A percentile compares a stretch with the other conserved stretches of the same genome.
Evolutionary conservation across 768 basidiomycete species (phyloP).

Genomic region (Mycena galericulata): DNA sequence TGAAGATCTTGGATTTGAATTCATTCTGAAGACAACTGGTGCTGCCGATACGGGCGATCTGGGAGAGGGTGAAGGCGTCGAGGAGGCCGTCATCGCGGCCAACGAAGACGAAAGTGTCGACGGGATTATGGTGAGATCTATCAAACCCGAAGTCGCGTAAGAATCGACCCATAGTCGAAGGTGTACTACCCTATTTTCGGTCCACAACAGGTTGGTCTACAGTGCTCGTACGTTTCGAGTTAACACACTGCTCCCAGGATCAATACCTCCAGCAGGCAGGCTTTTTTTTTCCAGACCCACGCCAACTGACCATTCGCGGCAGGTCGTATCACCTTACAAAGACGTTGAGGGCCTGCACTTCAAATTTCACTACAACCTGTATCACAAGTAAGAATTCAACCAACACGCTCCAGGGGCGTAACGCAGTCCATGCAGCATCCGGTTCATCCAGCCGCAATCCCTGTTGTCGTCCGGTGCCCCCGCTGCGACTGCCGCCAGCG

Average conservation of each 20-base stretch:
- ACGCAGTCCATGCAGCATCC: conserved; percentile 71
- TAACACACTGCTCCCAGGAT: conserved; percentile 63
- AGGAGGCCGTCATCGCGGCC: conserved; percentile 95
- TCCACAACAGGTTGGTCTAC: conserved; percentile 75
- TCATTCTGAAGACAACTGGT: conserved; percentile 81
- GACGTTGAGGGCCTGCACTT: conserved; percentile 98
- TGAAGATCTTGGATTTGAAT: conserved; percentile 87
- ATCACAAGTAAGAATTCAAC: conserved; percentile 81
- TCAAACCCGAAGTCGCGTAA: not conserved
- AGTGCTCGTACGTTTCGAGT: not conserved
- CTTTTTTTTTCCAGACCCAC: not conserved
- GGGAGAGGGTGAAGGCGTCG: conserved; percentile 89
- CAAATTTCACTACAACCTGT: conserved; percentile 95
- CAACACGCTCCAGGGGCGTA: not conserved
- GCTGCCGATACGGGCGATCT: conserved; percentile 67
- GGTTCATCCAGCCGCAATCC: conserved; percentile 86
- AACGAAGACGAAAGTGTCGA: conserved; percentile 89
- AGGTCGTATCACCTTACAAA: conserved; percentile 96
- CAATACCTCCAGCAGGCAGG: conserved; percentile 95
- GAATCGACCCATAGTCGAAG: conserved; percentile 50
- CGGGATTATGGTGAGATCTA: conserved; percentile 89
- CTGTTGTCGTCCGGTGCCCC: conserved; percentile 64
- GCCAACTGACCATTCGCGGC: conserved; percentile 14
- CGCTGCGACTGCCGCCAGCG: conserved; percentile 46
- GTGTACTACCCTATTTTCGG: conserved; percentile 98